Conservation (phyloP, 163 green algal species). For the Scenedesmus sp. region DNA sequence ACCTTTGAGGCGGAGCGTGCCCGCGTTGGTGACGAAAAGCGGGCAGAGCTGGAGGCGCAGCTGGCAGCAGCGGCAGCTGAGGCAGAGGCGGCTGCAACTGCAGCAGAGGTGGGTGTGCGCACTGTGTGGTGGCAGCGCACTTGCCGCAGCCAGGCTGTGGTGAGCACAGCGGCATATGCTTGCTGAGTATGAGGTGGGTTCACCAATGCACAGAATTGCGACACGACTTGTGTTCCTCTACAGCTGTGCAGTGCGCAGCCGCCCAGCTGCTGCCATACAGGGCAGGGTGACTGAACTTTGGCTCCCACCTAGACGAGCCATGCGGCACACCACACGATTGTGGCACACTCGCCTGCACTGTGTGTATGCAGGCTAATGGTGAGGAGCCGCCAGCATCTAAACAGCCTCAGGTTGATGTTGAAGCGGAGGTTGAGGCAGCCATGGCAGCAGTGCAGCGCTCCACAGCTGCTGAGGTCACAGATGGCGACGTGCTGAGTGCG, state of each 20-base stretch:
- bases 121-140: neutral
- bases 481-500: slow-evolving; percentile 70
- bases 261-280: neutral
- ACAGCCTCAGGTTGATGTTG: slow-evolving; percentile 60
- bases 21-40: slow-evolving; percentile 27
- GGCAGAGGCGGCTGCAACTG: slow-evolving; percentile 47
- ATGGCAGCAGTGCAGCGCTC: slow-evolving; percentile 64
- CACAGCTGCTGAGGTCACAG: slow-evolving; percentile 62
- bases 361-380: slow-evolving; percentile 31
- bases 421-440: slow-evolving; percentile 67
- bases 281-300: neutral
- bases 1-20: slow-evolving; percentile 46
- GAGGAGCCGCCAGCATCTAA: slow-evolving; percentile 50
- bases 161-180: neutral
- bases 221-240: too few species aligned
- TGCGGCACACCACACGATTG: neutral
- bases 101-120: slow-evolving; percentile 61
- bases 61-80: slow-evolving; percentile 45
- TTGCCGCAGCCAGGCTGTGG: neutral
- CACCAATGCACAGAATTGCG: neutral
- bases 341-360: neutral
- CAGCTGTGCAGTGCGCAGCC: neutral
- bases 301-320: too few species aligned
- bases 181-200: neutral
- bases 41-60: slow-evolving; percentile 59